These are phyloP conservation scores for Schrenkiella parvula DNA, from an alignment of 345 rosid species.

Conservation along the genomic window DNA sequence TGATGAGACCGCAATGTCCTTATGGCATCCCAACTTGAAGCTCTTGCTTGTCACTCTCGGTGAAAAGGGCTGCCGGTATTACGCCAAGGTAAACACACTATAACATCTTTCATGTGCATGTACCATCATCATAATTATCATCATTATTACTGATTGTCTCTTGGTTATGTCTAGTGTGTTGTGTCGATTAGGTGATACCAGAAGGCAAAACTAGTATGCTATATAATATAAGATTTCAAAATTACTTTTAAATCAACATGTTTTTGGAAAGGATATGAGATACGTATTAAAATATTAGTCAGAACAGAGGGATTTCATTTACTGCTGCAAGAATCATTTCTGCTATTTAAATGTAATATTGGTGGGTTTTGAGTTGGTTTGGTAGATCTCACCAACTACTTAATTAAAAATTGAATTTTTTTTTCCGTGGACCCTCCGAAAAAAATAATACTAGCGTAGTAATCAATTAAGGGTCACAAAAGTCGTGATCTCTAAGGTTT, in stretches of 20 bases:
- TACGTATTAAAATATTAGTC: neutral
- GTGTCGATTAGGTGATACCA: conserved; percentile 25
- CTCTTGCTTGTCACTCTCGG: conserved; percentile 67
- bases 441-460: neutral
- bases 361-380: conserved; percentile 11
- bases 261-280: conserved; percentile 1
- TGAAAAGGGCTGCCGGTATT: conserved; percentile 53
- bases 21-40: conserved; percentile 52
- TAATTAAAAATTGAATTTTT: neutral
- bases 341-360: conserved; percentile 11
- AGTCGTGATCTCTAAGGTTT: conserved; percentile 21
- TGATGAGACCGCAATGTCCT: conserved; percentile 35
- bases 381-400: conserved; percentile 36
- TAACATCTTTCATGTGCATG: neutral
- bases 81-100: conserved; percentile 35
- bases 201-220: conserved; percentile 23
- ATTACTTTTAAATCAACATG: conserved; percentile 5
- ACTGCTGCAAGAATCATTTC: conserved; percentile 5
- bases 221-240: neutral
- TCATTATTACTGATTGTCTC: neutral
- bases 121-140: neutral
- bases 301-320: neutral
- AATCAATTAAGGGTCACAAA: neutral
- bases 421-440: conserved; percentile 12
- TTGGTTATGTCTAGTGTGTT: conserved; percentile 10